These are phyloP conservation scores for Amesomyces nigricolor DNA, from an alignment of 2,329 filamentous ascomycete species.

Conservation along the genomic window DNA sequence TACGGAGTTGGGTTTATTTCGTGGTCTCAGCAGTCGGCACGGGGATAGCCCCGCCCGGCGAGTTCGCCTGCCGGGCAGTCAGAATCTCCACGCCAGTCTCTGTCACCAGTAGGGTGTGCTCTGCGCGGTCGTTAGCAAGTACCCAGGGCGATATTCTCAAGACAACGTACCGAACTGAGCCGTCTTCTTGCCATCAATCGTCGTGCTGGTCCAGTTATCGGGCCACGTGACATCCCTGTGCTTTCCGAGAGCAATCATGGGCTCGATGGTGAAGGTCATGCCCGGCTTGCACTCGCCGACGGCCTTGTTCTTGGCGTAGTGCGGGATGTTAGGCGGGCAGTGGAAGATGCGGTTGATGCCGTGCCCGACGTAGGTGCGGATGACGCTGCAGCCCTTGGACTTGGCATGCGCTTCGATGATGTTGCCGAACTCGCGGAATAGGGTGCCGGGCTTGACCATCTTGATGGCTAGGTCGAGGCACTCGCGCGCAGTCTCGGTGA, in stretches of 20 bases:
- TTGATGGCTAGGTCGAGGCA: conserved; percentile 88
- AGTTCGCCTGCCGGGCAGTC: conserved; percentile 66
- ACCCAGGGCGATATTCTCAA: background rate
- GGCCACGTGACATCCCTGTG: conserved; percentile 95
- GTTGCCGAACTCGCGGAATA: conserved; percentile 90
- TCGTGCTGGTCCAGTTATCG: conserved; percentile 97
- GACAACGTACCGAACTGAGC: conserved; percentile 76
- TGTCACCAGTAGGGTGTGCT: conserved; percentile 80
- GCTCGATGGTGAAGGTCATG: conserved; percentile 99
- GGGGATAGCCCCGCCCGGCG: conserved; percentile 68
- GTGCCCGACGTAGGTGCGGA: conserved; percentile 94
- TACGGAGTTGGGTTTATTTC: conserved; percentile 28
- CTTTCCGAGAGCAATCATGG: conserved; percentile 92
- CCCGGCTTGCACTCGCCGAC: conserved; percentile 89
- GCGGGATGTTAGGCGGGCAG: conserved; percentile 86
- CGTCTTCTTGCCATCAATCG: conserved; percentile 79
- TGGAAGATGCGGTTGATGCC: conserved; percentile 94
- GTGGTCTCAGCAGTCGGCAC: conserved; percentile 38
- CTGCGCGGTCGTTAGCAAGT: conserved; percentile 33
- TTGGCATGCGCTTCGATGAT: conserved; percentile 95
- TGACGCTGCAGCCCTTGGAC: conserved; percentile 75
- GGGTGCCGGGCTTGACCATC: conserved; percentile 84
- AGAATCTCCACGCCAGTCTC: conserved; percentile 78
- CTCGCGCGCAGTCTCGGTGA: conserved; percentile 85
- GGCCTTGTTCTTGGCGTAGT: conserved; percentile 98